Conservation (phyloP, 371 early-diverging fungal species). For the Mucor indicus region DNA sequence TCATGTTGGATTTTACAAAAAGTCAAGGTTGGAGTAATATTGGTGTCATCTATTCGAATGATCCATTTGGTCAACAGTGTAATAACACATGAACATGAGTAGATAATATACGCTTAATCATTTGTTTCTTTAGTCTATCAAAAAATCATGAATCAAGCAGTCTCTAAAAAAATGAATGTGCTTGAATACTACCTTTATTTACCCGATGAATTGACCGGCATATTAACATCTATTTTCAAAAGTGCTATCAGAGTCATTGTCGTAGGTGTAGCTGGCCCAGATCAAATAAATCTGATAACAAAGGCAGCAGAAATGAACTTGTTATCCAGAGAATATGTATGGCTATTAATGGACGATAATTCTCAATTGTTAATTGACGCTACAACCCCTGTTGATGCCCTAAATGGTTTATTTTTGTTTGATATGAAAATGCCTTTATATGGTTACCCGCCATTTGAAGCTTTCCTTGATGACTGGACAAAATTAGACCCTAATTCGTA, state of each 20-base stretch:
- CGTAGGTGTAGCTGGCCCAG: slow-evolving; percentile 30
- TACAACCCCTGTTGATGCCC: slow-evolving; percentile 1
- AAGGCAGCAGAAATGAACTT: slow-evolving; percentile 29
- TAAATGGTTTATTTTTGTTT: slow-evolving; percentile 45
- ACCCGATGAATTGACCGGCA: slow-evolving; percentile 13
- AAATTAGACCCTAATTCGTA: slow-evolving; percentile 36
- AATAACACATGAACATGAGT: slow-evolving; percentile 1
- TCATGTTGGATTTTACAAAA: slow-evolving; percentile 29
- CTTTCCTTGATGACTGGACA: slow-evolving; percentile 46
- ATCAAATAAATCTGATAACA: slow-evolving; percentile 22
- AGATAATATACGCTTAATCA: not conserved
- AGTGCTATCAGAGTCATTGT: slow-evolving; percentile 30
- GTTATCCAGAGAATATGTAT: slow-evolving; percentile 34
- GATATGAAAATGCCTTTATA: slow-evolving; percentile 46
- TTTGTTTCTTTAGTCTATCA: slow-evolving; percentile 26
- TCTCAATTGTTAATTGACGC: slow-evolving; percentile 22
- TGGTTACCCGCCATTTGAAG: slow-evolving; percentile 49
- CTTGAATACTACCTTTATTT: slow-evolving; percentile 26
- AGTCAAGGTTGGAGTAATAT: slow-evolving; percentile 41
- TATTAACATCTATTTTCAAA: slow-evolving; percentile 18
- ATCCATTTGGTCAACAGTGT: slow-evolving; percentile 44
- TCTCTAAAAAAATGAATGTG: slow-evolving; percentile 23
- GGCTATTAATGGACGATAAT: slow-evolving; percentile 43
- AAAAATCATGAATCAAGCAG: slow-evolving; percentile 26
- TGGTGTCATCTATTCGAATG: slow-evolving; percentile 37